Evolutionary conservation across 345 rosid genomes (phyloP).

Genomic region (Eucalyptus sp.): DNA sequence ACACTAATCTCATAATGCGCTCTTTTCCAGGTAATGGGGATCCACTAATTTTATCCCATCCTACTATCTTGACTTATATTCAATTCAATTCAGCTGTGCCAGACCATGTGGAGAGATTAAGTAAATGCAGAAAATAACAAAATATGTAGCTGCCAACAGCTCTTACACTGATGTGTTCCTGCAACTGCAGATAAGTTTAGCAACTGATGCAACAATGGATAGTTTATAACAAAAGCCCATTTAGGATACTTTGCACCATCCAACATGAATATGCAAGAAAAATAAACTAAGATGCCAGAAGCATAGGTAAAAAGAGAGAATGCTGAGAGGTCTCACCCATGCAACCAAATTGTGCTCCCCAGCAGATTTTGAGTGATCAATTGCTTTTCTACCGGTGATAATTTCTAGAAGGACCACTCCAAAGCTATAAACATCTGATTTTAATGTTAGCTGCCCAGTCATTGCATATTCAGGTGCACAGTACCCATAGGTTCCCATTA

Average conservation of each 20-base stretch:
- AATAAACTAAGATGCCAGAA: background rate
- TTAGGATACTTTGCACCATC: background rate
- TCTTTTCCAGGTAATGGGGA: background rate
- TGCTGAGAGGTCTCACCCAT: conserved; percentile 36
- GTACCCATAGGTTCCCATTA: conserved; percentile 69
- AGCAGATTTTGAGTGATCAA: conserved; percentile 36
- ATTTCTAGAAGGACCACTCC: conserved; percentile 64
- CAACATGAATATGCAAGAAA: background rate
- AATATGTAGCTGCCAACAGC: background rate
- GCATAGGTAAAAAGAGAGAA: background rate
- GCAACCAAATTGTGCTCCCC: conserved; percentile 64
- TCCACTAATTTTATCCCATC: background rate
- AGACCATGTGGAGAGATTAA: background rate
- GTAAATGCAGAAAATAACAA: background rate
- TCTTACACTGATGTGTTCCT: background rate
- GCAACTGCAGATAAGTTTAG: background rate
- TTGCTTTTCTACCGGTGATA: conserved; percentile 62
- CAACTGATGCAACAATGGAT: background rate
- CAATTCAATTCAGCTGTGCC: background rate
- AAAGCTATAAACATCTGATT: conserved; percentile 54
- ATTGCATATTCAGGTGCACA: conserved; percentile 81
- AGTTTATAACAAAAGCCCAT: background rate
- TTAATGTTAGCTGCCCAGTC: conserved; percentile 71
- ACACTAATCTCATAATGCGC: background rate
- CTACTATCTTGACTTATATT: background rate